Conservation (phyloP, 2,329 filamentous ascomycete genomes). For the Phoma sp. region DNA sequence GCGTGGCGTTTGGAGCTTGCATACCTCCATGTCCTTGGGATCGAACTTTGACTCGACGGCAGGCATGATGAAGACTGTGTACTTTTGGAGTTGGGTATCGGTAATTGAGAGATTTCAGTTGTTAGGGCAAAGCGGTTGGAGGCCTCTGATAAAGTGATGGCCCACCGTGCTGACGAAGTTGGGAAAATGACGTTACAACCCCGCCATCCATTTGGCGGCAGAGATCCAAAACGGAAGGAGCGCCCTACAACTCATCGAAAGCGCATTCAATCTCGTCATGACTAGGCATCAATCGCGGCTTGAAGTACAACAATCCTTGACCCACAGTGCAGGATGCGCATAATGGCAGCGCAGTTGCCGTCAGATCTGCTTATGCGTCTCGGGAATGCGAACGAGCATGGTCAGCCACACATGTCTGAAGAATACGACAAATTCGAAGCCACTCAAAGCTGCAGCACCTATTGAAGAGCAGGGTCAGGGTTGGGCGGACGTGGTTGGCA, state of each 20-base stretch:
- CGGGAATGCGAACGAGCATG: constrained; percentile 1
- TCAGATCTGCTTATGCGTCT: not conserved
- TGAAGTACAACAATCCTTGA: not conserved
- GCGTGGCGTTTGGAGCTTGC: not conserved
- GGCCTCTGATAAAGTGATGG: not conserved
- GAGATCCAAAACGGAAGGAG: constrained; percentile 4
- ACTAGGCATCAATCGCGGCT: not conserved
- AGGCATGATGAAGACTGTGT: constrained; percentile 33
- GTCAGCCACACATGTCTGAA: constrained; percentile 4
- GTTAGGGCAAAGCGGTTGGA: not conserved
- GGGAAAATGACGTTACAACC: constrained; percentile 5
- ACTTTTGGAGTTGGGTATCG: not conserved
- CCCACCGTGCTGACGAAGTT: not conserved
- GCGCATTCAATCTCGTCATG: constrained; percentile 1
- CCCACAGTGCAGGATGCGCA: constrained; percentile 5
- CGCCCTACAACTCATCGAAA: not conserved
- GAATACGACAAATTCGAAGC: not conserved
- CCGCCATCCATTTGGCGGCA: constrained; percentile 4
- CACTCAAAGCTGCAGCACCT: constrained; percentile 5
- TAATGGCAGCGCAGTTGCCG: constrained; percentile 1
- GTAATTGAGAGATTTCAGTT: not conserved
- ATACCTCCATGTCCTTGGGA: constrained; percentile 54
- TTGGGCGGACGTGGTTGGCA: constrained; percentile 22
- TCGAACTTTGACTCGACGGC: constrained; percentile 56
- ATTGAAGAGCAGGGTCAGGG: constrained; percentile 1